Conservation (phyloP, 2,329 filamentous ascomycete species). For the Sporothrix curviconia region DNA sequence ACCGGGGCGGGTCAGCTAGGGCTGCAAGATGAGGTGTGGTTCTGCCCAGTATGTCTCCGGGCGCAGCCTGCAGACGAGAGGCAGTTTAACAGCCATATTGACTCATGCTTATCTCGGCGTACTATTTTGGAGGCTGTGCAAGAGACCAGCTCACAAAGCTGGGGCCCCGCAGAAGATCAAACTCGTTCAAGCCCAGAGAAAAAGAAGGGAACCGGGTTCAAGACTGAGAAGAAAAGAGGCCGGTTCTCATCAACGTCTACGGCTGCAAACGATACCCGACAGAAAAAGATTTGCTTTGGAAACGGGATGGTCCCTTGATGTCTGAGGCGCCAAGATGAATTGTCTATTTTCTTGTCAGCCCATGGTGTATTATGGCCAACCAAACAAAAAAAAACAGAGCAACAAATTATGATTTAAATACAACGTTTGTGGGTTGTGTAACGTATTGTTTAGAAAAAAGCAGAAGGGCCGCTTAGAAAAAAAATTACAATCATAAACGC, state of each 20-base stretch:
- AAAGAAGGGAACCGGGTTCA: conserved; percentile 30
- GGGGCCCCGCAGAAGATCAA: conserved; percentile 17
- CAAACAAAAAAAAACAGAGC: too few relatives aligned
- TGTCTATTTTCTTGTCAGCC: too few relatives aligned
- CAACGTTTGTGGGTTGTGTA: too few relatives aligned
- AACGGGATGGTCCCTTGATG: too few relatives aligned
- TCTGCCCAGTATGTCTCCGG: conserved; percentile 79
- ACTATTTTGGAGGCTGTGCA: conserved; percentile 80
- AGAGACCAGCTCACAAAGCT: conserved; percentile 31
- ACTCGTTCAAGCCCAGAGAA: too few relatives aligned
- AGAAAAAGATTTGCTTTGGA: conserved; percentile 50
- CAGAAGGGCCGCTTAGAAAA: too few relatives aligned
- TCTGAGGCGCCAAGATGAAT: too few relatives aligned
- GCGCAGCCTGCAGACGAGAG: conserved; percentile 70
- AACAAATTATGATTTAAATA: too few relatives aligned
- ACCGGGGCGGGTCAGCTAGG: conserved; percentile 15
- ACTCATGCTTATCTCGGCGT: conserved; percentile 78
- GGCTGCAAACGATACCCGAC: conserved; percentile 35
- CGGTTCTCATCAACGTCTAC: conserved; percentile 21
- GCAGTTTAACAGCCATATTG: conserved; percentile 84
- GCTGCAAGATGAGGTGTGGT: conserved; percentile 57
- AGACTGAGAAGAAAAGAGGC: conserved; percentile 33
- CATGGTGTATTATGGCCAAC: too few relatives aligned
- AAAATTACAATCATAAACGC: too few relatives aligned
- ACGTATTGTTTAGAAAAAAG: not conserved